These are phyloP conservation scores for Flaveria bidentis DNA, from an alignment of 129 eudicot species.

Conservation along the genomic window DNA sequence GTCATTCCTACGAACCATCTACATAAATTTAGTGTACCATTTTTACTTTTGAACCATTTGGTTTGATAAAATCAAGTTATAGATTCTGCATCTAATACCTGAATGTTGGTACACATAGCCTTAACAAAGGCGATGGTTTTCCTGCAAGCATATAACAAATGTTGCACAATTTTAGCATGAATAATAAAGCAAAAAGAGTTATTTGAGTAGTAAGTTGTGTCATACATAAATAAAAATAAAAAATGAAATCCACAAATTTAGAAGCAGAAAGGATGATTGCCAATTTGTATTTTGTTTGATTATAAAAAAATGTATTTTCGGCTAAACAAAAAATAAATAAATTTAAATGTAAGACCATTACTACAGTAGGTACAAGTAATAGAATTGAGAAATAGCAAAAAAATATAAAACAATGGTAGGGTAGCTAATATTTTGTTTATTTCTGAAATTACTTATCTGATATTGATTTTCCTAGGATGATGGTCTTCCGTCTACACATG, in stretches of 20 bases:
- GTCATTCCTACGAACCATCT: not conserved
- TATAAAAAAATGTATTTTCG: conserved; percentile 12
- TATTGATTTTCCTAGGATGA: conserved; percentile 13
- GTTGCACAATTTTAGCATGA: not conserved
- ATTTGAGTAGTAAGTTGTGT: not conserved
- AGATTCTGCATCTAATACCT: not conserved
- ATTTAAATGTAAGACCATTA: not conserved
- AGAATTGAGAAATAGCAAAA: conserved; percentile 14
- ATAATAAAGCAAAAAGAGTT: not conserved
- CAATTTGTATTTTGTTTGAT: not conserved
- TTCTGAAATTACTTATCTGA: not conserved
- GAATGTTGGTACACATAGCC: not conserved
- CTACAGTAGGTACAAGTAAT: conserved; percentile 8
- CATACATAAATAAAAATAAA: too few relatives aligned
- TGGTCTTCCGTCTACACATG: conserved; percentile 7
- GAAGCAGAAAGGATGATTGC: not conserved
- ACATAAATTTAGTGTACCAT: conserved; percentile 5
- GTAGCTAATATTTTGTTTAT: not conserved
- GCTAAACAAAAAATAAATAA: not conserved
- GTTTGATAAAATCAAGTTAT: conserved; percentile 5
- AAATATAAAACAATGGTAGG: not conserved
- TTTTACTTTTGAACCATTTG: conserved; percentile 5
- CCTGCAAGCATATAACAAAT: not conserved
- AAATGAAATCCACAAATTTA: not conserved
- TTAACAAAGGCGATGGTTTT: not conserved